A percentile compares a stretch with the other conserved stretches of the same genome.
phyloP scores from a whole-genome alignment of 805 yeast species.

The Starmerella cellae region DNA sequence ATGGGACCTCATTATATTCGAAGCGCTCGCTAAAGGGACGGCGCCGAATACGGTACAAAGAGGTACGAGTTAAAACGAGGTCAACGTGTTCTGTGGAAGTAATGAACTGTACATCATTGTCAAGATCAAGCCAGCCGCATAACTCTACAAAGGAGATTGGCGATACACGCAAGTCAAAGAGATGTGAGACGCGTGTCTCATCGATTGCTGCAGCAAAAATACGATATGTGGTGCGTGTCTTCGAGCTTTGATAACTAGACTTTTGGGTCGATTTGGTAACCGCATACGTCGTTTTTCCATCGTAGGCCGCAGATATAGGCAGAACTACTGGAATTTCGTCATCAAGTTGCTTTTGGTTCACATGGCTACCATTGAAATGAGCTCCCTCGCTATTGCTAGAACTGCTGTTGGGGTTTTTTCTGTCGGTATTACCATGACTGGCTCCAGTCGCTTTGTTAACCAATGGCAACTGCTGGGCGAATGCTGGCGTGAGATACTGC shows the following conservation, averaged over 20 bases:
- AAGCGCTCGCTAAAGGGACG: constrained; percentile 71
- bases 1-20: constrained; percentile 49
- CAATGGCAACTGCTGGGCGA: constrained; percentile 10
- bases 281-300: background rate
- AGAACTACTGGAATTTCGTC: too few relatives aligned
- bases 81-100: constrained; percentile 52
- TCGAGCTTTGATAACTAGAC: background rate
- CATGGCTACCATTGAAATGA: constrained; percentile 32
- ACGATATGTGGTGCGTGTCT: background rate
- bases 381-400: background rate
- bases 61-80: constrained; percentile 70
- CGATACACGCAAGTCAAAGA: constrained; percentile 33
- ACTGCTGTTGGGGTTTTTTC: background rate
- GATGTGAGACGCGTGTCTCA: constrained; percentile 61
- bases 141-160: constrained; percentile 27
- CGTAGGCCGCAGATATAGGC: background rate
- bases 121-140: constrained; percentile 43
- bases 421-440: background rate
- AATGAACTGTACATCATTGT: constrained; percentile 52
- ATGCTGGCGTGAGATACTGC: constrained; percentile 2
- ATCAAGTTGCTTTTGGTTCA: too few relatives aligned
- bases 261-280: background rate
- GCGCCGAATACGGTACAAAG: constrained; percentile 62
- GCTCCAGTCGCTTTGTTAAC: background rate
- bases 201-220: constrained; percentile 50